phyloP scores from a whole-genome alignment of 768 basidiomycete species.

The Hemileccinum rubropunctum region DNA sequence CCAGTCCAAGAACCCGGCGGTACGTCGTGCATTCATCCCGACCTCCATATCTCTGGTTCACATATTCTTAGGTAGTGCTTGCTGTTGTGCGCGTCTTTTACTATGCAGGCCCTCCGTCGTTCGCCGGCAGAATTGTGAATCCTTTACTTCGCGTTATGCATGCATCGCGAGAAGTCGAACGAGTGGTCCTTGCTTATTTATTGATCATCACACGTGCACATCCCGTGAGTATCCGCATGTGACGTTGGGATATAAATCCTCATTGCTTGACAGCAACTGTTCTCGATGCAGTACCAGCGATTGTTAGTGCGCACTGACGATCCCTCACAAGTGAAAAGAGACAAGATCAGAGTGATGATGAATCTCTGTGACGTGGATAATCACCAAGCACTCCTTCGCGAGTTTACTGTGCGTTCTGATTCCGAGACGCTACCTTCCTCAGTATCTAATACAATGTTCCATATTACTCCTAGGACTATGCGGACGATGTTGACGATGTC shows the following conservation, averaged over 20 bases:
- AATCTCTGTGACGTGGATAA: slow-evolving; percentile 64
- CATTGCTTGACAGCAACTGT: slow-evolving; percentile 37
- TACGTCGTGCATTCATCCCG: slow-evolving; percentile 35
- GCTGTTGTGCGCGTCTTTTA: slow-evolving; percentile 73
- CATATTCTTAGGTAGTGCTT: slow-evolving; percentile 63
- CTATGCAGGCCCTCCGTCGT: slow-evolving; percentile 62
- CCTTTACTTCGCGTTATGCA: slow-evolving; percentile 76
- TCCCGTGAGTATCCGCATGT: slow-evolving; percentile 50
- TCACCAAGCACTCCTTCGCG: slow-evolving; percentile 67
- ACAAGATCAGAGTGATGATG: slow-evolving; percentile 76
- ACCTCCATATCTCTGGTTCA: neutral
- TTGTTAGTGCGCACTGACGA: slow-evolving; percentile 76
- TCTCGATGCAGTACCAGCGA: slow-evolving; percentile 57
- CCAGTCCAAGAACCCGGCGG: slow-evolving; percentile 85
- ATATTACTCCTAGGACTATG: slow-evolving; percentile 58
- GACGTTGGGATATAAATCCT: slow-evolving; percentile 1
- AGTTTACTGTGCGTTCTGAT: slow-evolving; percentile 70
- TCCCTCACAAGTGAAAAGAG: slow-evolving; percentile 58
- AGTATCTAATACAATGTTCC: neutral
- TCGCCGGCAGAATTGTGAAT: slow-evolving; percentile 53
- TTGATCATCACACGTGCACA: slow-evolving; percentile 58
- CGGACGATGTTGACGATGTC: slow-evolving; percentile 70
- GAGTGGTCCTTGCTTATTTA: slow-evolving; percentile 72
- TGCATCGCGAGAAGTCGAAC: slow-evolving; percentile 66
- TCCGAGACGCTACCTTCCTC: neutral